Evolutionary conservation across 2,329 filamentous ascomycete species (phyloP), one percentile per base, ranked within the genome.

Genomic region (Aquanectria penicillioides): DNA sequence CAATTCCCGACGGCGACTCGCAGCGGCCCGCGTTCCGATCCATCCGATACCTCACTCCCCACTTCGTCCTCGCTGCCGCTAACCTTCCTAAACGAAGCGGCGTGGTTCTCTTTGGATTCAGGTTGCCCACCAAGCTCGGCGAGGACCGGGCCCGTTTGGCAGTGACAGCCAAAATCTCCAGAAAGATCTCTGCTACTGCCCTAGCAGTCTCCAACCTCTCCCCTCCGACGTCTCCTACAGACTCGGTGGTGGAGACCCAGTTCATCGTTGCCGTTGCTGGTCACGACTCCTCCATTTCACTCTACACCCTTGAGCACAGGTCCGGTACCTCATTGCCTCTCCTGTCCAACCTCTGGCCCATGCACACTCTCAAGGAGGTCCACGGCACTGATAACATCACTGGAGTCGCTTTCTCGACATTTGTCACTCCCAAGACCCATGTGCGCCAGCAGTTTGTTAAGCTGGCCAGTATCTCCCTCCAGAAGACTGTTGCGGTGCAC

Each of bases 241-340:
- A 72, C 1, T 77, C 83, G 1, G 76, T 86, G 48, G 86, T 85
- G 49, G 87, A 90, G 58, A 86, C 89, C 41, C 93, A 97, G 75
- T 90, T 93, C 64, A 85, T 90, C 41, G 83, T 97, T 64, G 94
- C 93, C 6, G 87, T 96, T 12, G 91, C 91, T 3, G 90, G 89
- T 8, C 90, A 91, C 67, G 91, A 96, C 73, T 87, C 88, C 59
- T 93, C 92, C 10, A 89, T 97, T 64, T 86, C 86, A 5, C 78
- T 97, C 23, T 90, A 89, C 74, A 94, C 92, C 0, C 78, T 97
- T 57, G 90, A 96, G 64, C 91, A 92, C 71, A 80, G 80, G 57
- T 72, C 76, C 15, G 74, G 79, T 26, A 73, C 73, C 18, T 73
- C 74, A 8, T 73, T 86, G 41, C 80, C 83, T 34, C 73, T 88